These are phyloP conservation scores for Tylopilus sp. DNA, from an alignment of 768 basidiomycete genomes.

Conservation along the genomic window DNA sequence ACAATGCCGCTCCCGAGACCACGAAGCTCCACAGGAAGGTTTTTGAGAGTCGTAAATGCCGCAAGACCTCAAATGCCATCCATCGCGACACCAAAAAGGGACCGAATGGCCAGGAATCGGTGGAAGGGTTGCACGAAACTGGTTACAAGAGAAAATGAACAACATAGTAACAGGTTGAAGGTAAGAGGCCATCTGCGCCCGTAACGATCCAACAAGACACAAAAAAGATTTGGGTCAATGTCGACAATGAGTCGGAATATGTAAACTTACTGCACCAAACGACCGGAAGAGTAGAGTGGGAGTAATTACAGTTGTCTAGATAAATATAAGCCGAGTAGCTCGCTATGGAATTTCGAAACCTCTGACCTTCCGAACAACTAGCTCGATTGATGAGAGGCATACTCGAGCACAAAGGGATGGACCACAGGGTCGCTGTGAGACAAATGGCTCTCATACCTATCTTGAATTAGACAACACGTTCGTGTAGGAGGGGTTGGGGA, in stretches of 20 bases:
- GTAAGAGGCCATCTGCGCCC: conserved; percentile 94
- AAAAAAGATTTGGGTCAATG: conserved; percentile 52
- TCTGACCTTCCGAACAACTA: neutral
- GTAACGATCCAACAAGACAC: conserved; percentile 79
- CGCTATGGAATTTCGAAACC: neutral
- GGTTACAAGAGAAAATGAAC: conserved; percentile 71
- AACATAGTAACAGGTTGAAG: conserved; percentile 66
- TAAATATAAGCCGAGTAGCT: neutral
- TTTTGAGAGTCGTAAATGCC: conserved; percentile 81
- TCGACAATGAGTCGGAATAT: neutral
- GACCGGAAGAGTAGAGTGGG: conserved; percentile 88
- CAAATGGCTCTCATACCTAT: conserved; percentile 85
- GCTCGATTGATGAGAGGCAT: neutral
- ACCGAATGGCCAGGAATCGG: conserved; percentile 77
- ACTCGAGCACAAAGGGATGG: neutral
- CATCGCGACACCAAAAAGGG: conserved; percentile 86
- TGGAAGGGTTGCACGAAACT: conserved; percentile 75
- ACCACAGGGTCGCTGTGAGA: conserved; percentile 66
- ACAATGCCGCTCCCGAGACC: conserved; percentile 84
- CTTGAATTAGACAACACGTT: neutral
- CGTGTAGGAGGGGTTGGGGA: neutral
- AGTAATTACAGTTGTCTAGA: conserved; percentile 78
- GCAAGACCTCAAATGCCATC: conserved; percentile 89
- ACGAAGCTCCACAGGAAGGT: conserved; percentile 84
- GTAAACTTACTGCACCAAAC: conserved; percentile 53